Base-by-base conservation (phyloP, 805 yeast genomes). In the Saccharomycopsis babjevae region DNA sequence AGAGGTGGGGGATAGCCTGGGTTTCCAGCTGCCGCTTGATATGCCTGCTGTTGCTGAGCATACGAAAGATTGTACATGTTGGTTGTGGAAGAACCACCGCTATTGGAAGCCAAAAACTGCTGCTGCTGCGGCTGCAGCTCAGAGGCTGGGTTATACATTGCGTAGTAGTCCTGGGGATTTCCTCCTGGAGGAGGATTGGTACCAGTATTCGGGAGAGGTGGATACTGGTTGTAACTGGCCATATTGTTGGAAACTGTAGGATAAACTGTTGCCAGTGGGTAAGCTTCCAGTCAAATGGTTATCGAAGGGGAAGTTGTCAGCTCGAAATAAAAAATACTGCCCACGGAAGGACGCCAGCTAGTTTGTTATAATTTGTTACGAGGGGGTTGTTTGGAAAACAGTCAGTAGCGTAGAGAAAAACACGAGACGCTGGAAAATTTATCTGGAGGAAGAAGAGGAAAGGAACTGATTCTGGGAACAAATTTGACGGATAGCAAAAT, bases 101-200 rank as follows among this genome's bases (percentile, higher is more conserved):
- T 20, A 16, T 43, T 46, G 32, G 52, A 15, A 15, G 52, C 16
- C 32, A 46, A 46, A 16, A 46, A 22, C 32, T 20, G 52, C n/a
- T 46, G 52, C 52, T 22, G 52, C 32, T 43, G 50, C 50, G 10
- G 52, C 32, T 22, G 52, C 32, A 22, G 38, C 15, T 34, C 38
- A 34, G 38, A 8, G 10, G 38, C 32, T 20, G 52, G 52, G 52
- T 46, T 46, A n/a, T 46, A 46, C 32, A 46, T 46, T 1, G 52
- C 52, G 28, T 18, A 30, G 16, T 56, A 38, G 22, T 32, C 58
- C 40, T 43, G 52, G 11, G 38, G 43, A 16, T 28, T 25, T 50
- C 52, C 58, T 11, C 54, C 39, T 18, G 58, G 34, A 56, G 57
- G 30, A 18, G 43, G 30, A 55, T 34, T 40, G 15, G 57, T 40